Evolutionary conservation across 2,329 filamentous ascomycete species (phyloP), one percentile per base, ranked within the genome.

Genomic region (Grosmannia serpens): DNA sequence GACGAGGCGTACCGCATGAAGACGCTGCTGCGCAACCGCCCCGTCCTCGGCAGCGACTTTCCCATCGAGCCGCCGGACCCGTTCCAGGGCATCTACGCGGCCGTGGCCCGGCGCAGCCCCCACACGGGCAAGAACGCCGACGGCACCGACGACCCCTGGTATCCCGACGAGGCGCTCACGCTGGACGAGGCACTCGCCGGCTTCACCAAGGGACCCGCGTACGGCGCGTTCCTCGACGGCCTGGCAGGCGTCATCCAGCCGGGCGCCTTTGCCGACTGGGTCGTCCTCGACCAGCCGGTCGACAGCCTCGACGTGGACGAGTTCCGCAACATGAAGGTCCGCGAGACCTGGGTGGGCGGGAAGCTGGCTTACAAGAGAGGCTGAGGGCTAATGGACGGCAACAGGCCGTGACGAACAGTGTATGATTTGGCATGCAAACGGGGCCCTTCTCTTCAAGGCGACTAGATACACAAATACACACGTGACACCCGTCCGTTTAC

Each of bases 61-160:
- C 86, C 86, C 44, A 85, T 89, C 9, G 85, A 88, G 67, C 85
- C 85, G 2, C 79, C 84, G 0, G 79, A 82, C 64, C 82, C 85
- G 2, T 85, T 87, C 62, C 78, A 84, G 58, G 86, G 85, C 22
- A 82, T 88, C 46, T 88, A 86, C 64, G 85, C 85, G 4, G 86
- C 86, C 3, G 76, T 86, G 2, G 78, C 84, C 15, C 74, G 86
- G 58, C 77, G 77, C 49, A 83, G 73, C 60, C 85, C 85, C 1
- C 74, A 74, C 52, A 83, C 82, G 0, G 80, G 79, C 0, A 71
- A 70, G 1, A 78, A 78, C 22, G 69, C 74, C 8, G 70, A 75
- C 38, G 77, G 76, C n/a, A 71, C 72, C 6, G 67, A 70, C 0
- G 67, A 74, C 2, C 82, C 83, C 0, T 88, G 84, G 83, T 74